Evolutionary conservation across 1,284 basidiomycete genomes (phyloP), one percentile per base, ranked within the genome.

Genomic region (Apiotrichum porosum): DNA sequence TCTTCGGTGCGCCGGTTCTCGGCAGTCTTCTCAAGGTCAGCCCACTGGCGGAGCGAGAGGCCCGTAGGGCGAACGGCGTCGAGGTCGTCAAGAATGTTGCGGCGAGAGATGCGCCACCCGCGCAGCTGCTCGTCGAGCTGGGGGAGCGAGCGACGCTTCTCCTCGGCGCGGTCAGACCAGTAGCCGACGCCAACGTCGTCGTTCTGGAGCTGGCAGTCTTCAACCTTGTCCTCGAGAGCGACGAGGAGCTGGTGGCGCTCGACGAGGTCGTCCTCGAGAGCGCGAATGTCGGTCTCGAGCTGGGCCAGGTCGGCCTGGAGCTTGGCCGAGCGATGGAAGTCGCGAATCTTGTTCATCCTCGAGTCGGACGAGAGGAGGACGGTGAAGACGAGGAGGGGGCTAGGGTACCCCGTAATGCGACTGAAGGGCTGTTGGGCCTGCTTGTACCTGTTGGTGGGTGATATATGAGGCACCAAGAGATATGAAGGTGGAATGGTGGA

Each of bases 341-440:
- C 58, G 55, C 65, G 69, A 17, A 69, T 69, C 14, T 47, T 41
- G 36, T 59, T 54, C 38, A 74, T 64, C 19, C 69, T 57, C 10
- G 68, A 56, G 54, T 74, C 72, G 15, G 69, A 71, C 4, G 65
- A 54, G 18, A 70, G 60, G 17, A 72, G 61, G 19, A 72, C 65
- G 40, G 69, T 71, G 54, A 74, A 69, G 32, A 63, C 61, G 30
- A 74, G 53, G 9, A 63, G 63, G 4, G 71, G 72, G 24, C 60
- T 53, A 15, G 62, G 62, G 32, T 69, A 58, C n/a, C 47, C 47
- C 14, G 43, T 41, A 38, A 45, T 44, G 35, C 54, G 53, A n/a
- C 43, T 50, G 58, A 71, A 68, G 18, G 66, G 58, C 18, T 58
- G 24, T 45, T 72, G 68, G 9, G 64, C 72, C 5, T 56, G 37